Base-by-base conservation (phyloP, 1,139 yeast species). In the Arxiozyma telluris region DNA sequence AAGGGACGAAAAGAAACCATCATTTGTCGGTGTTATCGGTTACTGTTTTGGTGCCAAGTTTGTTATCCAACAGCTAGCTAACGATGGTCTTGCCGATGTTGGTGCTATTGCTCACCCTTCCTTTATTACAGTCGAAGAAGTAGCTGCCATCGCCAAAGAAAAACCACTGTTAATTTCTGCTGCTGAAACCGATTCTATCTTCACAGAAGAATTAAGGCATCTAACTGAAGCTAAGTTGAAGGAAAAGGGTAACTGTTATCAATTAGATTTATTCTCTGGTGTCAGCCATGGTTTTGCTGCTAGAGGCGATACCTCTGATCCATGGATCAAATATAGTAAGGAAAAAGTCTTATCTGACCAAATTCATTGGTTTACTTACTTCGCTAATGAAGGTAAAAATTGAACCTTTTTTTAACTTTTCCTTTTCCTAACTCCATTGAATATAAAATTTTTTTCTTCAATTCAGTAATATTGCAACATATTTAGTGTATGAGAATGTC, bases 101-200 rank as follows among this genome's bases (percentile, higher is more conserved):
- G 89, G 79, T 61, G 94, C 91, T 11, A 68, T 79, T 56, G 93
- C 91, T 17, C 96, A 90, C 69, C 96, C 96, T 15, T 83, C 94
- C 1, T 76, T 83, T 56, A 83, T 87, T 41, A 55, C 76, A 11
- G 76, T 78, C 38, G 89, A 82, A 34, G 94, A 86, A 61, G 76
- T 87, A 51, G 78, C 74, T 50, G 79, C 75, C 3, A 69, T 88
- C 58, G 61, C 63, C 12, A 56, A 54, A 49, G 68, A 64, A 50
- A 79, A 76, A 59, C 96, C 96, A 30, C 49, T 89, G 34, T 59
- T 82, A 57, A 82, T 89, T 58, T 75, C 86, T 42, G 88, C 87
- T 56, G 93, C 95, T 49, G 88, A 86, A 70, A 69, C 63, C 15
- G 97, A 90, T 67, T 54, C 64, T 0, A 72, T 79, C 50, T 89